Base-by-base conservation (phyloP, 179 eudicot species). In the Spergularia azorica region DNA sequence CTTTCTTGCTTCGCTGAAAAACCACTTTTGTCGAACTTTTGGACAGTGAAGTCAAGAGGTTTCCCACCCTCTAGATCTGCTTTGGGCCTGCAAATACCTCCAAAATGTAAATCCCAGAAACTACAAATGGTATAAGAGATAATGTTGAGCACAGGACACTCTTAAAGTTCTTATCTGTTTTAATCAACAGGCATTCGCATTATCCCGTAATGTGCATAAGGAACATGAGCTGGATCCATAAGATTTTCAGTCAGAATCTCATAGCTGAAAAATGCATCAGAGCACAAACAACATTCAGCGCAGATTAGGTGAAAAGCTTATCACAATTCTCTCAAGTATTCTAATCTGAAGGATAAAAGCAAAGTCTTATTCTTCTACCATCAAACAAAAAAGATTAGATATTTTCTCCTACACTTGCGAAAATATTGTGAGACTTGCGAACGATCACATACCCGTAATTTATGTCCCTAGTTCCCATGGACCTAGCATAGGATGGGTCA, bases 201-300 rank as follows among this genome's bases (percentile, higher is more conserved):
- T 39, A 91, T 79, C 72, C 92, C 90, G 38, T 94, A 80, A 83
- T 94, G 98, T 70, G 98, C 98, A 78, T 94, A 94, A 67, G 86
- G 91, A 85, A 94, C 89, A 84, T 94, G 98, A 80, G 96, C 90
- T 48, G 98, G 98, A 76, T 94, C 98, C 92, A 88, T 92, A 51
- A 92, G 97, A 84, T 94, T 94, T 83, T 94, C 98, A 39, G 80
- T 84, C 74, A 94, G 82, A 74, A 90, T 71, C 78, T 94, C 98
- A 59, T 94, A 92, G 86, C 97, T 94, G 94, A 72, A 57, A 81
- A 67, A 69, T 13, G 38, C 14, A 58, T 46, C 73, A 56, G 65
- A 76, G 16, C 15, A 15, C 59, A 32, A 63, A 15, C 3, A 9
- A 12, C 1, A 57, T 1, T 17, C 48, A 38, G 68, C 20, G 60